These are phyloP conservation scores for Dinochytrium kinnereticum DNA, from an alignment of 371 early-diverging fungal genomes.

Conservation along the genomic window DNA sequence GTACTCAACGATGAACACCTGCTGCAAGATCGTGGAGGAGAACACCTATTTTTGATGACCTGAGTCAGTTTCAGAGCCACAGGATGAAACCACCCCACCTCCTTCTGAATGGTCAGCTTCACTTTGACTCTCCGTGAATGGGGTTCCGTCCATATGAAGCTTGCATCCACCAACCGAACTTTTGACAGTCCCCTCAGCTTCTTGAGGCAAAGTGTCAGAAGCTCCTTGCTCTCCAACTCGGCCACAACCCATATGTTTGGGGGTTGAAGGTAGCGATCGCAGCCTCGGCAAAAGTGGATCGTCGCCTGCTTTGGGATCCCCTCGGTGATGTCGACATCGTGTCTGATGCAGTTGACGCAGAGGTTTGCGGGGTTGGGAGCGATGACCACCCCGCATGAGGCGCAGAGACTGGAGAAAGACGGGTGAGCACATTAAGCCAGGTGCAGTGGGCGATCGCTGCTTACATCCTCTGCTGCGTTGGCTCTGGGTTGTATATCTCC, in stretches of 20 bases:
- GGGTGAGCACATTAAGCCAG: neutral
- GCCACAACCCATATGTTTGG: conserved; percentile 92
- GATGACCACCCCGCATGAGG: conserved; percentile 96
- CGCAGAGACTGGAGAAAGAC: conserved; percentile 73
- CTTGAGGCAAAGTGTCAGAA: conserved; percentile 94
- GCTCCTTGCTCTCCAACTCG: conserved; percentile 91
- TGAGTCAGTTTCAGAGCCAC: neutral
- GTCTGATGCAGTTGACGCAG: conserved; percentile 98
- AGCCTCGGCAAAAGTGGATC: conserved; percentile 88
- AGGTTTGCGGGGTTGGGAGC: conserved; percentile 97
- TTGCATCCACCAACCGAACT: conserved; percentile 96
- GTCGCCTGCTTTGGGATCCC: conserved; percentile 92
- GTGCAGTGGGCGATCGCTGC: neutral
- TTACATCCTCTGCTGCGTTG: conserved; percentile 28
- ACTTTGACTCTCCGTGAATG: conserved; percentile 95
- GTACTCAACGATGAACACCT: conserved; percentile 95
- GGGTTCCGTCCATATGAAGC: conserved; percentile 99
- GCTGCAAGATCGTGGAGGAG: conserved; percentile 93
- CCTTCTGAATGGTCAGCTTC: conserved; percentile 97
- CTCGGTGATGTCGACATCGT: conserved; percentile 95
- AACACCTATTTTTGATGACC: conserved; percentile 67
- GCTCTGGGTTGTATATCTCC: conserved; percentile 25
- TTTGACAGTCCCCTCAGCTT: conserved; percentile 89
- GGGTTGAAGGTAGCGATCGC: conserved; percentile 89
- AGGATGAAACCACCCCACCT: conserved; percentile 55